phyloP scores from a whole-genome alignment of 1,284 basidiomycete species.

The Tetrapyrgos nigripes region DNA sequence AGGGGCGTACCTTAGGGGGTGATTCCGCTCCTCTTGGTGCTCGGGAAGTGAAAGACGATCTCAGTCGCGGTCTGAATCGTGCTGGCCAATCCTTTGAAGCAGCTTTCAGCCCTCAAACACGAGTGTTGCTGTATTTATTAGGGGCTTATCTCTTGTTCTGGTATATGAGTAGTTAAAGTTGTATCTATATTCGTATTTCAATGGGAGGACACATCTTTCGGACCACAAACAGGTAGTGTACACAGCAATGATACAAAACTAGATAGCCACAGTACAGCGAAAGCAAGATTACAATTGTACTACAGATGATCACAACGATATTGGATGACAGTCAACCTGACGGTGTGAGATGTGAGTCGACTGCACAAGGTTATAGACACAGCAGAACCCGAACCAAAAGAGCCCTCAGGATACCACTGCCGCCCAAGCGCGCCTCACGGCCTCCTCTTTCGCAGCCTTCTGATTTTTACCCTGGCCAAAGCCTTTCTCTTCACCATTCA shows the following conservation, averaged over 20 bases:
- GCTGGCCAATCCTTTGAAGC: conserved; percentile 17
- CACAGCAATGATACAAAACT: background rate
- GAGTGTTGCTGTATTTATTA: conserved; percentile 64
- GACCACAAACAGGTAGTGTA: background rate
- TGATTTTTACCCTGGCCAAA: conserved; percentile 54
- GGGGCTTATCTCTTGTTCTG: conserved; percentile 72
- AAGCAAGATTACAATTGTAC: background rate
- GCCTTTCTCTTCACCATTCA: conserved; percentile 51
- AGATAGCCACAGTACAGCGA: background rate
- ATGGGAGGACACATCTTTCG: background rate
- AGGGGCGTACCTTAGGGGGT: conserved; percentile 73
- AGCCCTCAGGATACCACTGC: conserved; percentile 51
- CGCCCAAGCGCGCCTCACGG: conserved; percentile 54
- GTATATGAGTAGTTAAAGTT: conserved; percentile 43
- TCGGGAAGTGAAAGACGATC: conserved; percentile 36
- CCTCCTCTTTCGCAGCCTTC: conserved; percentile 62
- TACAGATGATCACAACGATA: no score
- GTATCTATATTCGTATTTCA: background rate
- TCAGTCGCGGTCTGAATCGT: conserved; percentile 36
- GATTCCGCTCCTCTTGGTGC: conserved; percentile 41
- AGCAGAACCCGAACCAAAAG: conserved; percentile 27
- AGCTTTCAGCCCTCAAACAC: conserved; percentile 64
- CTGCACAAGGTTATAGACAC: background rate
- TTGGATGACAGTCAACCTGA: no score
- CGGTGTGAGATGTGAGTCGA: no score